These are phyloP conservation scores for Dicorynia guianensis DNA, from an alignment of 306 rosid species.

Conservation along the genomic window DNA sequence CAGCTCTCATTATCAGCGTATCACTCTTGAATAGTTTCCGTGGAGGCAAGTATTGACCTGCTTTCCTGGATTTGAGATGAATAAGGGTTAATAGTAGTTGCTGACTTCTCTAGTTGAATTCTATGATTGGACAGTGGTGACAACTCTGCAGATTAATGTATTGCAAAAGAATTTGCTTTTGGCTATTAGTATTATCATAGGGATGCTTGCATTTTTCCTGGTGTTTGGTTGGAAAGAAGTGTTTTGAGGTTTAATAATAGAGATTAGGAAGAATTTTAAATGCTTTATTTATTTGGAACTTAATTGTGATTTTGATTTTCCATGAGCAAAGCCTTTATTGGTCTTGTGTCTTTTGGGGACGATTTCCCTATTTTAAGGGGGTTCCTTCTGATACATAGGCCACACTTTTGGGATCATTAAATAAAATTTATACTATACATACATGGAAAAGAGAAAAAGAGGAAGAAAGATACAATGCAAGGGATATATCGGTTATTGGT, in stretches of 20 bases:
- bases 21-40: constrained; percentile 11
- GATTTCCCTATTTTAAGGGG: background rate
- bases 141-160: background rate
- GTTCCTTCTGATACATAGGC: constrained; percentile 12
- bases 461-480: constrained; percentile 21
- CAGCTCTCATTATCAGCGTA: constrained; percentile 18
- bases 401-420: background rate
- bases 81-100: background rate
- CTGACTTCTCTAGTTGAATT: constrained; percentile 12
- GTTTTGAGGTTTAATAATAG: constrained; percentile 4
- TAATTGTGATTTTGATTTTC: background rate
- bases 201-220: constrained; percentile 14
- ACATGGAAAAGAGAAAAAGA: background rate
- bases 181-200: background rate
- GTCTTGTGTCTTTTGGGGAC: constrained; percentile 8
- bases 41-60: constrained; percentile 8
- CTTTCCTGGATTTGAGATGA: constrained; percentile 2
- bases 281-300: constrained; percentile 21
- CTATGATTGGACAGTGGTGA: constrained; percentile 7
- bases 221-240: constrained; percentile 23
- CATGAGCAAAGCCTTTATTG: background rate
- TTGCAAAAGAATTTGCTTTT: constrained; percentile 6
- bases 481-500: background rate
- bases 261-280: constrained; percentile 14
- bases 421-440: background rate